Evolutionary conservation across 228 moss, liverwort and hornwort genomes (phyloP).

Genomic region (Sphagnum magellanicum): DNA sequence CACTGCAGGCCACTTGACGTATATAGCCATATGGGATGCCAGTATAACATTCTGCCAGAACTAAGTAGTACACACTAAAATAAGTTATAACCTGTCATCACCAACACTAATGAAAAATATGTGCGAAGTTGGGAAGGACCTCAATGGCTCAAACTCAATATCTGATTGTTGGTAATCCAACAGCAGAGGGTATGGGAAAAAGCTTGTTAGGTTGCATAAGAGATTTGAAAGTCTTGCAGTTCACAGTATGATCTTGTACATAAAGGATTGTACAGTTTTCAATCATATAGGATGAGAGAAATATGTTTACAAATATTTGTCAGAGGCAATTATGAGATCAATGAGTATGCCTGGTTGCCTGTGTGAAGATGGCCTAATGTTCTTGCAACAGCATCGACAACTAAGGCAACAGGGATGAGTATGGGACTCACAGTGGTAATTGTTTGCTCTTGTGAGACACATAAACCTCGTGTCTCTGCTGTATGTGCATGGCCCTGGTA

Average conservation of each 20-base stretch:
- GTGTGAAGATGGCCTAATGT: neutral
- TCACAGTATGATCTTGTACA: too few species aligned
- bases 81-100: too few species aligned
- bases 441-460: slow-evolving; percentile 94
- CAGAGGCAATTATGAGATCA: neutral
- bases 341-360: neutral
- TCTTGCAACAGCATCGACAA: neutral
- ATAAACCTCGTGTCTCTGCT: slow-evolving; percentile 89
- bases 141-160: neutral
- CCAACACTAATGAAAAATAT: too few species aligned
- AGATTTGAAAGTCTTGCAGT: too few species aligned
- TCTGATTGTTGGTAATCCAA: neutral
- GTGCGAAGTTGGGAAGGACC: too few species aligned
- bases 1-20: neutral
- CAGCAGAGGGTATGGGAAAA: neutral
- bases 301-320: neutral
- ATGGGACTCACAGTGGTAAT: slow-evolving; percentile 56
- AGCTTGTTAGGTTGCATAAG: too few species aligned
- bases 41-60: neutral
- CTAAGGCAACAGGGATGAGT: neutral
- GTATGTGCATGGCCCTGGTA: slow-evolving; percentile 77
- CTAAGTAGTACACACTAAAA: too few species aligned
- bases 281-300: neutral
- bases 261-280: too few species aligned
- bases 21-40: neutral